Evolutionary conservation across 768 basidiomycete genomes (phyloP), one percentile per base, ranked within the genome.

Genomic region (Floccularia luteovirens): DNA sequence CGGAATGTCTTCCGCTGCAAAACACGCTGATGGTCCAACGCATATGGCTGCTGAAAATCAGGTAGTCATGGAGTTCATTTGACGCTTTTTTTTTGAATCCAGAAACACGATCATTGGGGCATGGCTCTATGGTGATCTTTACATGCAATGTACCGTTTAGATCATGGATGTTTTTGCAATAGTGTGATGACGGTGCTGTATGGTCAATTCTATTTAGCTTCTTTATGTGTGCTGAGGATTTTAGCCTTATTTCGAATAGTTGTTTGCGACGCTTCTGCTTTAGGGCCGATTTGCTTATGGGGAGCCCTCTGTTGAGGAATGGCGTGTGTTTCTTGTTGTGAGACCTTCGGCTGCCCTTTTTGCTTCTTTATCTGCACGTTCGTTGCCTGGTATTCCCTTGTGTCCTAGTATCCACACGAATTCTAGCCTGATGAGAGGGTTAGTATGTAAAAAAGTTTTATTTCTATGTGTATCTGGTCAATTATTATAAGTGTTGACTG

Each of bases 41-140:
- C n/a, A n/a, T n/a, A n/a, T n/a, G n/a, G n/a, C n/a, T n/a, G n/a
- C n/a, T n/a, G n/a, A n/a, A n/a, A n/a, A n/a, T n/a, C n/a, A n/a
- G n/a, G n/a, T n/a, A n/a, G n/a, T n/a, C n/a, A n/a, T n/a, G n/a
- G n/a, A n/a, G n/a, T n/a, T n/a, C n/a, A n/a, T n/a, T n/a, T n/a
- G n/a, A n/a, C n/a, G n/a, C 32, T 34, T 34, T 17, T 17, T 17
- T 34, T 14, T 34, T 34, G 7, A 14, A 17, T 34, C 8, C 6
- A 34, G 32, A 34, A 14, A 34, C 21, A 7, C 24, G 32, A 59
- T 57, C 3, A 60, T 51, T 0, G 56, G 51, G 23, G 50, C 32
- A 34, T 63, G 61, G 0, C 54, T n/a, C 49, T 24, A 56, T 55
- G n/a, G 56, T 41, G 0, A 63, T 30, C 31, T 63, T 59, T 0